A percentile compares a stretch with the other conserved stretches of the same genome.
phyloP scores from a whole-genome alignment of 2,329 filamentous ascomycete species.

The Xylariaceae sp. region DNA sequence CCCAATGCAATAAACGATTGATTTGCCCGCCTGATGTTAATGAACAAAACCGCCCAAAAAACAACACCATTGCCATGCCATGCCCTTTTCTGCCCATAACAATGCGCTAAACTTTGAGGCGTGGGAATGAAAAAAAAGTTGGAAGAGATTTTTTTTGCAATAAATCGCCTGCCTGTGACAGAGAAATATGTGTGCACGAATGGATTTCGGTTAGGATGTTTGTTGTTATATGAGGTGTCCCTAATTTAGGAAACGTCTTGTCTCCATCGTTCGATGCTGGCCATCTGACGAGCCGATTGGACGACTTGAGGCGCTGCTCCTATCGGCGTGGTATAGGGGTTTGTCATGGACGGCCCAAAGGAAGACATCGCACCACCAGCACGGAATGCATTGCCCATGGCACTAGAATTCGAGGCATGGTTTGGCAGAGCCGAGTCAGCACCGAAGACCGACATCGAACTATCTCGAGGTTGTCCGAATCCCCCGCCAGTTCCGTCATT shows the following conservation, averaged over 20 bases:
- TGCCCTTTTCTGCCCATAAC: constrained; percentile 10
- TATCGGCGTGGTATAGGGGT: constrained; percentile 22
- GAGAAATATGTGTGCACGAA: not conserved
- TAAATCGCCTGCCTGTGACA: not conserved
- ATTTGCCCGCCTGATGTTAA: not conserved
- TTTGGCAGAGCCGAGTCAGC: constrained; percentile 12
- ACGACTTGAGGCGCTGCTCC: constrained; percentile 20
- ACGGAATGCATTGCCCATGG: constrained; percentile 24
- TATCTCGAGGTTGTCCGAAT: constrained; percentile 25
- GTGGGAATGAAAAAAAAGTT: constrained; percentile 1
- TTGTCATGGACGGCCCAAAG: constrained; percentile 21
- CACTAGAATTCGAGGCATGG: constrained; percentile 19
- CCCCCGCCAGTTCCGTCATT: constrained; percentile 48
- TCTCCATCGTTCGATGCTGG: constrained; percentile 33
- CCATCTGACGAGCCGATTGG: constrained; percentile 29
- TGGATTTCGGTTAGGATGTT: not conserved
- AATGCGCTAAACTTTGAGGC: constrained; percentile 5
- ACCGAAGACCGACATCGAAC: constrained; percentile 18
- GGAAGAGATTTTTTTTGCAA: not conserved
- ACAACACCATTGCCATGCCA: constrained; percentile 9
- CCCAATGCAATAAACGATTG: constrained; percentile 7
- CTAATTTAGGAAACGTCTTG: constrained; percentile 29
- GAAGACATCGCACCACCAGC: constrained; percentile 20
- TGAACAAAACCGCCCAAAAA: constrained; percentile 9
- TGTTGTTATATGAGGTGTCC: not conserved